phyloP scores from a whole-genome alignment of 805 yeast genomes.

The Saccharomycopsis olivae region DNA sequence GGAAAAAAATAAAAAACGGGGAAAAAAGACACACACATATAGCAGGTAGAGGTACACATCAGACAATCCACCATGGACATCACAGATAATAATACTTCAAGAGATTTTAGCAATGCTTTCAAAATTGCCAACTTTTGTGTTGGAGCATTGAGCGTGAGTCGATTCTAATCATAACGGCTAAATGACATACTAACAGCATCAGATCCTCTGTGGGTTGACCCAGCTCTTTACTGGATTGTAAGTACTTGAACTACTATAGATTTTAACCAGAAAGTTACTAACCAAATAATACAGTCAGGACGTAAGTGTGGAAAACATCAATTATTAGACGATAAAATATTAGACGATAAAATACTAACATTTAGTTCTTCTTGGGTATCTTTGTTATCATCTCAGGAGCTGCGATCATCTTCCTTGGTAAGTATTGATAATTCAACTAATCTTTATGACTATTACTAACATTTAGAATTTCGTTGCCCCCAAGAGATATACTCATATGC shows the following conservation, averaged over 20 bases:
- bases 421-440: constrained; percentile 18
- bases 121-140: constrained; percentile 44
- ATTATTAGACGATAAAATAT: too few relatives aligned
- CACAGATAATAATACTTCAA: too few relatives aligned
- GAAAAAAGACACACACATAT: too few relatives aligned
- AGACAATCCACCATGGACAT: too few relatives aligned
- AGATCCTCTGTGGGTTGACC: constrained; percentile 26
- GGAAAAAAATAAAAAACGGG: too few relatives aligned
- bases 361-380: constrained; percentile 44
- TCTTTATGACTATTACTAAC: background rate
- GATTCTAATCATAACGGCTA: too few relatives aligned
- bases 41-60: too few relatives aligned
- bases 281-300: too few relatives aligned
- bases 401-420: constrained; percentile 39
- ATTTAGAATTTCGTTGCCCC: constrained; percentile 32
- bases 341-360: too few relatives aligned
- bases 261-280: too few relatives aligned
- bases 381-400: constrained; percentile 46
- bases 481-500: constrained; percentile 55
- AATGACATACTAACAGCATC: background rate
- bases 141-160: constrained; percentile 42
- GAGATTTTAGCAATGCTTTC: constrained; percentile 26
- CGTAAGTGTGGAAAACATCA: too few relatives aligned
- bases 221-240: constrained; percentile 32
- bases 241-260: too few relatives aligned